Base-by-base conservation (phyloP, 768 basidiomycete species). In the Leccinum truebloodii region DNA sequence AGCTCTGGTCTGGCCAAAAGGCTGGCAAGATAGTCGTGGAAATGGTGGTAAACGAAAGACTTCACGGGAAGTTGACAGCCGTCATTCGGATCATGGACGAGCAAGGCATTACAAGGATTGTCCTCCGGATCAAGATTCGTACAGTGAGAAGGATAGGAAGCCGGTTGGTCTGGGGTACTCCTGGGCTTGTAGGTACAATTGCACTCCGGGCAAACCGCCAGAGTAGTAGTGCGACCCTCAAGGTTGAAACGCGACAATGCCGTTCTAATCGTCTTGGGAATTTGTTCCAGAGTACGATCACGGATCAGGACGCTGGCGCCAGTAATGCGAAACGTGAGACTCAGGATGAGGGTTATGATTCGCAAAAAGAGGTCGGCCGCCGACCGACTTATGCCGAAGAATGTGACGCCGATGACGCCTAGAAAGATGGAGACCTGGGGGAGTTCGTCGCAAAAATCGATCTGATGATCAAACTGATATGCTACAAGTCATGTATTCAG, bases 1-100 rank as follows among this genome's bases (percentile, higher is more conserved):
- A 70, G 24, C 1, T 61, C 61, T 4, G 41, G 63, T 6, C 49
- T 10, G 1, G 35, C 34, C 6, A 66, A 32, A 10, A 54, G 24
- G 22, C 53, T 13, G 22, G 53, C 34, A 3, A 54, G 20, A 24
- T 54, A 54, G 22, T 54, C 22, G 8, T 54, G 53, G 53, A 54
- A 54, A 6, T 54, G 53, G 24, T 54, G 53, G 22, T 54, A 54
- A 54, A 28, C 20, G 1, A 39, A 54, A 7, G 37, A 22, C 16
- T 54, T 54, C 5, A 39, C 18, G 3, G 53, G 53, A 26, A 3
- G 14, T 7, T 20, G 35, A 18, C 39, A 55, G 12, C 39, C 39
- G 20, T 44, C 53, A 39, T 54, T 13, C 1, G 24, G 53, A 30
- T 46, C 39, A 30, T 22, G 26, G 8, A 55, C 7, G 12, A 55